A percentile compares a stretch with the other conserved stretches of the same genome.
These are phyloP conservation scores for Cryptosporidium meleagridis DNA, from an alignment of 169 alveolate species.

Conservation along the genomic window DNA sequence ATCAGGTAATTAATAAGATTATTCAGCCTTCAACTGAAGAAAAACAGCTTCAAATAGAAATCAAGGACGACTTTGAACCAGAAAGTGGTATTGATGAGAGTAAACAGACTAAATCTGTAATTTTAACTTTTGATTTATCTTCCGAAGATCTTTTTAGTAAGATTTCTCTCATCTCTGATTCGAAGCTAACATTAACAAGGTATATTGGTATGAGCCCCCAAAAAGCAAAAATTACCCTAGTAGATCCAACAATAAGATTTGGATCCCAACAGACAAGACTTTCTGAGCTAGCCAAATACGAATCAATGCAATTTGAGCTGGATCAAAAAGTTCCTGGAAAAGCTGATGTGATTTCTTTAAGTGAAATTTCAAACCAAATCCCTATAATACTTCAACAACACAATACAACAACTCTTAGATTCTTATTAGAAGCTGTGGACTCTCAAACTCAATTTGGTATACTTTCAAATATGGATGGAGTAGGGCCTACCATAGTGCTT, in stretches of 20 bases:
- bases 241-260: conserved; percentile 42
- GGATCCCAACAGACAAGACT: conserved; percentile 22
- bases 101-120: conserved; percentile 37
- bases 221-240: conserved; percentile 22
- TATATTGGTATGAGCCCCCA: conserved; percentile 61
- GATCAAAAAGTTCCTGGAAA: conserved; percentile 25
- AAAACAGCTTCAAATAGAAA: conserved; percentile 26
- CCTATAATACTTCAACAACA: conserved; percentile 43
- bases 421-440: conserved; percentile 31
- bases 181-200: conserved; percentile 33
- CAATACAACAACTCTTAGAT: conserved; percentile 46
- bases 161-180: conserved; percentile 46
- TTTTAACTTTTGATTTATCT: conserved; percentile 39
- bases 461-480: conserved; percentile 59
- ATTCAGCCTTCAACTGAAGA: conserved; percentile 44
- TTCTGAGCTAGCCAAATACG: conserved; percentile 25
- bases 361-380: conserved; percentile 35
- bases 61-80: conserved; percentile 31
- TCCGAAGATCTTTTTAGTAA: conserved; percentile 19
- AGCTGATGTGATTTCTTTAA: conserved; percentile 22
- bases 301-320: conserved; percentile 9
- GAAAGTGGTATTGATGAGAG: conserved; percentile 49
- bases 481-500: conserved; percentile 39
- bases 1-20: conserved; percentile 29
- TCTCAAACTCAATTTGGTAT: conserved; percentile 27